A percentile compares a stretch with the other conserved stretches of the same genome.
phyloP scores from a whole-genome alignment of 2,329 filamentous ascomycete species.

The Blumeriella jaapii region DNA sequence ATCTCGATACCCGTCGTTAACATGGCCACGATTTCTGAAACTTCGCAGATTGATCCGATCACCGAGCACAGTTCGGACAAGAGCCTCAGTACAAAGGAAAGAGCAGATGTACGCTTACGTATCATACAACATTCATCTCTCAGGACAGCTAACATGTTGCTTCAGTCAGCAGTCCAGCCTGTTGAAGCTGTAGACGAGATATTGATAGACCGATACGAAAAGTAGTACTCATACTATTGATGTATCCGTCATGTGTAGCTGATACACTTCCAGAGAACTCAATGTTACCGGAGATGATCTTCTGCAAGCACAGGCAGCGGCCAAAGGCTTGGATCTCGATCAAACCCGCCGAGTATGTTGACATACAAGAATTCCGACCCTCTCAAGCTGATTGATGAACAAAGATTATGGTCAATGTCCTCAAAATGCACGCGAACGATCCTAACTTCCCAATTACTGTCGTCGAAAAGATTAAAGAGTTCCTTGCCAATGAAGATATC shows the following conservation, averaged over 20 bases:
- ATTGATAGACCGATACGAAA: neutral
- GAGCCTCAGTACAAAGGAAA: neutral
- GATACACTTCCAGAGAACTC: slow-evolving; percentile 17
- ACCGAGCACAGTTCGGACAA: neutral
- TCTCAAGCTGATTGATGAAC: neutral
- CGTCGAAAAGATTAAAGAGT: slow-evolving; percentile 31
- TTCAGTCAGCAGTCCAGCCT: neutral
- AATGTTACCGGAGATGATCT: slow-evolving; percentile 37
- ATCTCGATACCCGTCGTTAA: no score
- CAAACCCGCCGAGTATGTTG: slow-evolving; percentile 31
- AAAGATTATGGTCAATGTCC: slow-evolving; percentile 29
- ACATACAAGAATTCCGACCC: no score
- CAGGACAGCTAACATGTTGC: neutral
- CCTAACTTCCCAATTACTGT: slow-evolving; percentile 36
- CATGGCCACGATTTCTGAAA: no score
- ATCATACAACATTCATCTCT: no score
- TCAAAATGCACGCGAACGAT: slow-evolving; percentile 34
- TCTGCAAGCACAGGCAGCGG: slow-evolving; percentile 35
- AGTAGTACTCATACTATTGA: neutral
- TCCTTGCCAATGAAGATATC: slow-evolving; percentile 34
- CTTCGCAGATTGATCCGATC: no score
- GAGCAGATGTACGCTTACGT: neutral
- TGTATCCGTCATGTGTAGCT: neutral
- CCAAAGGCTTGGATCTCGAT: slow-evolving; percentile 30
- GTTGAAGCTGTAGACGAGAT: neutral